Evolutionary conservation across 2,329 filamentous ascomycete genomes (phyloP).

Genomic region (Colletotrichum abscissum): DNA sequence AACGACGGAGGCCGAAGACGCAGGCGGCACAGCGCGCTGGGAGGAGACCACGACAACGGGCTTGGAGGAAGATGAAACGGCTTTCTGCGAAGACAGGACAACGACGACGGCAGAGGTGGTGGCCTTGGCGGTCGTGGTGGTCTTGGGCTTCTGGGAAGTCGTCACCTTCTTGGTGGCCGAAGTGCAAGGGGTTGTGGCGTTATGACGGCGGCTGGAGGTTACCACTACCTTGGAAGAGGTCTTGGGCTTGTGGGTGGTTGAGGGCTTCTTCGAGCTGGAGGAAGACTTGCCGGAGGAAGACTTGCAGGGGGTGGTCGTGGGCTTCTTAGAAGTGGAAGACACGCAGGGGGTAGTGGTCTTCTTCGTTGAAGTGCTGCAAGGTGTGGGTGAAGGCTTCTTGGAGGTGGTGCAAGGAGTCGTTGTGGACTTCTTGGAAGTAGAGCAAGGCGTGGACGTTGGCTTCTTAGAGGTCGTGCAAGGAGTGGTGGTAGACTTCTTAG

Average conservation of each 20-base stretch:
- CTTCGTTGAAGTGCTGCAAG: neutral
- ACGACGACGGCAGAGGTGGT: neutral
- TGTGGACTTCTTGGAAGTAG: too few species aligned
- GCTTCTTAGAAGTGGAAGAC: neutral
- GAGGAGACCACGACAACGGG: neutral
- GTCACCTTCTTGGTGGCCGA: neutral
- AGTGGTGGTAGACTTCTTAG: neutral
- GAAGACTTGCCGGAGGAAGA: neutral
- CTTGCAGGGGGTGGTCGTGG: neutral
- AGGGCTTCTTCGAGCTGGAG: conserved; percentile 1
- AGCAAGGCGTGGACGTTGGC: neutral
- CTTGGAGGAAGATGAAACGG: neutral
- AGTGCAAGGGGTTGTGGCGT: neutral
- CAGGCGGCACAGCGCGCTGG: neutral
- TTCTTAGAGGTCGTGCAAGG: neutral
- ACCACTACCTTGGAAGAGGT: neutral
- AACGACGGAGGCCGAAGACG: neutral
- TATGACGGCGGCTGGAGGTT: conserved; percentile 9
- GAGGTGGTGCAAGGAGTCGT: neutral
- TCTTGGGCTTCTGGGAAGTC: conserved; percentile 11
- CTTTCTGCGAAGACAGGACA: neutral
- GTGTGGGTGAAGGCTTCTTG: neutral
- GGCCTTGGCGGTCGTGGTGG: conserved; percentile 6
- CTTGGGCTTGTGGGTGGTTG: neutral
- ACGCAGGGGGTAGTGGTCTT: neutral